Conservation (phyloP, 1,139 yeast genomes). For the Meyerozyma athensensis region DNA sequence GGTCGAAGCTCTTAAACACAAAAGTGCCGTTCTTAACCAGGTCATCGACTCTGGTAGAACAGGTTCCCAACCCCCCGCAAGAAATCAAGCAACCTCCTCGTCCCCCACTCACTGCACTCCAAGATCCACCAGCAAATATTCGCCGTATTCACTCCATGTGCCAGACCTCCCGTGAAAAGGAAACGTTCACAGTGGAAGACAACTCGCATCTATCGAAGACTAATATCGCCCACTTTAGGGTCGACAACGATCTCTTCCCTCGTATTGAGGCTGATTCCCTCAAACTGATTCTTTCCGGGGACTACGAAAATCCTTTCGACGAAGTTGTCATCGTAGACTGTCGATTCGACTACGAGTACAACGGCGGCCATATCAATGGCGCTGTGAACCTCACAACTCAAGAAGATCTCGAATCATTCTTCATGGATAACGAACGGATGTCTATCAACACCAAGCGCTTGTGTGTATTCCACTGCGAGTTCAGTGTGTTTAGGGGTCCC, state of each 20-base stretch:
- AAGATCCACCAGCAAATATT: conserved; percentile 18
- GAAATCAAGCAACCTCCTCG: not conserved
- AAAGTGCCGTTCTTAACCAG: conserved; percentile 2
- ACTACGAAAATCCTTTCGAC: conserved; percentile 51
- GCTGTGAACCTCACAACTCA: conserved; percentile 77
- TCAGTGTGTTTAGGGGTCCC: conserved; percentile 89
- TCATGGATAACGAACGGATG: conserved; percentile 16
- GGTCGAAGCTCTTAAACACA: not conserved
- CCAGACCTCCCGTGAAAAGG: conserved; percentile 41
- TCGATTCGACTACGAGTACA: conserved; percentile 84
- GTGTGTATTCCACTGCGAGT: conserved; percentile 89
- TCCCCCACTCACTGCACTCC: conserved; percentile 4
- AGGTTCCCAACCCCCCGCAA: not conserved
- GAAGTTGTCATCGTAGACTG: conserved; percentile 72
- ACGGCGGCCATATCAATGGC: conserved; percentile 86
- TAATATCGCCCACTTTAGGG: conserved; percentile 40
- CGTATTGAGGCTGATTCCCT: conserved; percentile 67
- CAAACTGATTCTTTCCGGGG: conserved; percentile 56
- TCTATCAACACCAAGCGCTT: conserved; percentile 32
- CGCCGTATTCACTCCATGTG: conserved; percentile 68
- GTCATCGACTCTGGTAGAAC: conserved; percentile 3
- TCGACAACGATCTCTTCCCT: conserved; percentile 65
- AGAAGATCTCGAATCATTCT: conserved; percentile 54
- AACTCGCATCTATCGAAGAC: conserved; percentile 40
- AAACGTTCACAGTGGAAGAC: conserved; percentile 23